phyloP scores from a whole-genome alignment of 345 rosid genomes.

The Salix arbutifolia region DNA sequence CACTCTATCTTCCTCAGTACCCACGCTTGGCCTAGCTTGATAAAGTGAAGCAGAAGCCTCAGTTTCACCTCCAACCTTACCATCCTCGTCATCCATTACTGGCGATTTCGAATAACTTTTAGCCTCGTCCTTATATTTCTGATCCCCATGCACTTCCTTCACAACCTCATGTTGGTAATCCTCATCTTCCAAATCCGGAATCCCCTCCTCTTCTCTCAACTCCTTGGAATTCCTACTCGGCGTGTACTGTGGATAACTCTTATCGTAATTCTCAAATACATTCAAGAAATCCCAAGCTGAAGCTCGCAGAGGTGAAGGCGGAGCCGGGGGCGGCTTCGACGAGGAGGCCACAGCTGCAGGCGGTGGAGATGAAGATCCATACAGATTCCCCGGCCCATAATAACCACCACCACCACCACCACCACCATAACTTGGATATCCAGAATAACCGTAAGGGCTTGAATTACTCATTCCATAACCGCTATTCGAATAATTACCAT shows the following conservation, averaged over 20 bases:
- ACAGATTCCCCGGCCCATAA: conserved; percentile 31
- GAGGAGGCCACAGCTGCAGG: conserved; percentile 27
- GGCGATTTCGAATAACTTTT: not conserved
- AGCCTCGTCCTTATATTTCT: conserved; percentile 32
- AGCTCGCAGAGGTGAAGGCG: conserved; percentile 67
- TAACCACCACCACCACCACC: conserved; percentile 30
- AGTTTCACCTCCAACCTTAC: conserved; percentile 22
- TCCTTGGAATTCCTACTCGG: conserved; percentile 73
- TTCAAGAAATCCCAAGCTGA: conserved; percentile 83
- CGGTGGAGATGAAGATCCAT: conserved; percentile 31
- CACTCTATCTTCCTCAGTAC: conserved; percentile 40
- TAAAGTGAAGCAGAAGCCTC: conserved; percentile 36
- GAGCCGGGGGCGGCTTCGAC: conserved; percentile 73
- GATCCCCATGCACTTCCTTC: conserved; percentile 54
- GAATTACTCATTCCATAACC: conserved; percentile 22
- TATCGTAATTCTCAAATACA: conserved; percentile 51
- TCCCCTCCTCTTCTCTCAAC: conserved; percentile 84
- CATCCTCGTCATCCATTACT: conserved; percentile 19
- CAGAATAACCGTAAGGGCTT: conserved; percentile 25
- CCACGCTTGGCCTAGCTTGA: conserved; percentile 43
- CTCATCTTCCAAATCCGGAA: conserved; percentile 93
- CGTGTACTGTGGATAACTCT: conserved; percentile 39
- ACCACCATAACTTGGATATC: conserved; percentile 32
- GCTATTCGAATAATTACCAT: conserved; percentile 14
- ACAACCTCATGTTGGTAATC: conserved; percentile 60